Evolutionary conservation across 257 asterid genomes (phyloP).

Genomic region (Lithospermum erythrorhizon): DNA sequence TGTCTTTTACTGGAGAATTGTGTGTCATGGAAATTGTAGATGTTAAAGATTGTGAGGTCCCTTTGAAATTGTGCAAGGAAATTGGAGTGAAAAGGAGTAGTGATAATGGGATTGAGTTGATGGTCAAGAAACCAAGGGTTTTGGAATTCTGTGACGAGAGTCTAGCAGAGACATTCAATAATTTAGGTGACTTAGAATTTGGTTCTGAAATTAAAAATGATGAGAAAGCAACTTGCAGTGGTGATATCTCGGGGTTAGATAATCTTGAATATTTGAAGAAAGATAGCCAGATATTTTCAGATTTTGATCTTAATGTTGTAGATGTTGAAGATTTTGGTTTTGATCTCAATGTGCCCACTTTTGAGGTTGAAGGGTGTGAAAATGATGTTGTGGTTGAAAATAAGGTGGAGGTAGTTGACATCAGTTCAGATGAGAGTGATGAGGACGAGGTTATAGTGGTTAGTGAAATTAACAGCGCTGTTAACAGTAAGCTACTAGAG

Average conservation of each 20-base stretch:
- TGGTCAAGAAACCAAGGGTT: constrained; percentile 32
- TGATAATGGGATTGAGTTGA: constrained; percentile 18
- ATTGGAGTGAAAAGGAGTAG: constrained; percentile 38
- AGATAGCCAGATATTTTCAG: constrained; percentile 16
- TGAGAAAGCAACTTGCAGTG: constrained; percentile 11
- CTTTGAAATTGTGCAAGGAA: neutral
- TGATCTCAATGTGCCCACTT: neutral
- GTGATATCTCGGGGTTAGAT: constrained; percentile 12
- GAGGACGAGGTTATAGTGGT: constrained; percentile 35
- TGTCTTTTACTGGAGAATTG: neutral
- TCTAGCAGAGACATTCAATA: constrained; percentile 16
- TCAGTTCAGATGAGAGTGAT: constrained; percentile 42
- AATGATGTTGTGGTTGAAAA: constrained; percentile 11
- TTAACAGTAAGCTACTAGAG: constrained; percentile 20
- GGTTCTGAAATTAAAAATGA: constrained; percentile 14
- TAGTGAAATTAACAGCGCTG: constrained; percentile 15
- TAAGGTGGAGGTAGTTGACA: constrained; percentile 23
- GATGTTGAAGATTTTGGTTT: constrained; percentile 6
- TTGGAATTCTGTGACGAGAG: constrained; percentile 17
- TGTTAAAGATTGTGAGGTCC: constrained; percentile 9
- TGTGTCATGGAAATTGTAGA: constrained; percentile 6
- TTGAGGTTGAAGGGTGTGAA: constrained; percentile 8
- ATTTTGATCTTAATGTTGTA: constrained; percentile 39
- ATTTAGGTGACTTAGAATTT: constrained; percentile 9
- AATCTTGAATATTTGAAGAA: constrained; percentile 12